Base-by-base conservation (phyloP, 495 filamentous ascomycete species). In the Terfezia boudieri region DNA sequence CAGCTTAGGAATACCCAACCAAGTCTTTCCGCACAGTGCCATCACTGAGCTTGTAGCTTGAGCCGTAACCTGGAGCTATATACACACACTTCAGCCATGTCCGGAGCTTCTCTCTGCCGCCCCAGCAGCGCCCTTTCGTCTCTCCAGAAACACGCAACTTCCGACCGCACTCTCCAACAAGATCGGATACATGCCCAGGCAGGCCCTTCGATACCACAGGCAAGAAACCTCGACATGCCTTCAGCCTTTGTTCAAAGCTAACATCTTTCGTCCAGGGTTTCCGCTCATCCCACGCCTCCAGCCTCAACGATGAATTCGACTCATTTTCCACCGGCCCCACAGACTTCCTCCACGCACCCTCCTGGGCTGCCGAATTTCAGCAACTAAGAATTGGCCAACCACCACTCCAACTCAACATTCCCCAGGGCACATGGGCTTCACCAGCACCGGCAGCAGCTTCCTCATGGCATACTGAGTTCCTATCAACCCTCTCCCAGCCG, bases 41-140 rank as follows among this genome's bases (percentile, higher is more conserved):
- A 20, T 20, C 0, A 20, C 20, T 2, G 26, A 32, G 26, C 26
- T 4, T 32, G 26, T 32, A 32, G 7, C 26, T 5, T 7, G 4
- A 32, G 26, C 26, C 26, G 4, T 32, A 32, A 5, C 2, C 26
- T 7, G 26, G 26, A 32, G 26, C 4, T 5, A 32, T 7, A 5
- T 48, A 14, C 43, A 48, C 50, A 51, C 7, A 5, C 14, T 11
- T 9, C 36, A 62, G 67, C 56, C 67, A 92, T 93, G 87, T 72
- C 81, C 23, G n/a, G 16, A 50, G 86, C 92, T 65, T 74, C 74
- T 56, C 73, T 93, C 52, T 96, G 89, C 67, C 86, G 89, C 48
- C 86, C 89, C 23, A 87, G 87, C 10, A 94, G 88, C 68, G 78
- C 86, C 57, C 77, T 90, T 41, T 83, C 90, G 64, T 83, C 76